Percentiles rank a stretch among this genome's conserved stretches.
These are phyloP conservation scores for Stentor coeruleus DNA, from an alignment of 73 alveolate genomes.

Conservation along the genomic window DNA sequence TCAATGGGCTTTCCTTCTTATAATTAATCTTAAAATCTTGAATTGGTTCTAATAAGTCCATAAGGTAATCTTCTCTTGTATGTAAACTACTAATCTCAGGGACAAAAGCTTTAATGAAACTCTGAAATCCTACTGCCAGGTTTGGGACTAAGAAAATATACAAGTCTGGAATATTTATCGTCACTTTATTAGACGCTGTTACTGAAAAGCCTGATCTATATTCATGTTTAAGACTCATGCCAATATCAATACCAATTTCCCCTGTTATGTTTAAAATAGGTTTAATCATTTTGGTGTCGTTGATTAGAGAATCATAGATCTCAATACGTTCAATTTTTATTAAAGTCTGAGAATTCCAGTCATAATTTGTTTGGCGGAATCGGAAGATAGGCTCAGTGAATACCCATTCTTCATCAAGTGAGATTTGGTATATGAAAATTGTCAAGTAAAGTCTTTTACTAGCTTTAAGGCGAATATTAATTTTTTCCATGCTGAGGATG, in stretches of 20 bases:
- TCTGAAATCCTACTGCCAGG: background rate
- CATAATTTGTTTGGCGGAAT: background rate
- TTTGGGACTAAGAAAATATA: background rate
- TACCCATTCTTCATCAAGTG: background rate
- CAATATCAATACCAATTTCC: background rate
- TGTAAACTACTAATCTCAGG: background rate
- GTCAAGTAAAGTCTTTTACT: no score
- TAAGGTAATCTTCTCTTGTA: background rate
- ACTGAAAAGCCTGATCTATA: background rate
- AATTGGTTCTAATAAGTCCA: background rate
- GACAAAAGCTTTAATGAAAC: background rate
- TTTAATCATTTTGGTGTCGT: background rate
- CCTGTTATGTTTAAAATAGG: no score
- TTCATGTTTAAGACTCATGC: background rate
- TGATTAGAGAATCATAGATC: background rate
- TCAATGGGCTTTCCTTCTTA: background rate
- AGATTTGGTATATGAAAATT: no score
- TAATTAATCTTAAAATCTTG: background rate
- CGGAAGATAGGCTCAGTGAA: slow-evolving; percentile 1
- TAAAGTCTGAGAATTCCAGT: background rate
- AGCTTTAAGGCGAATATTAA: background rate
- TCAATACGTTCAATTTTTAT: no score
- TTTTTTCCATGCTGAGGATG: background rate
- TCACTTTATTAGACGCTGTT: background rate
- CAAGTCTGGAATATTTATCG: background rate